phyloP scores from a whole-genome alignment of 2,329 filamentous ascomycete species.

The Scytalidium sp. region DNA sequence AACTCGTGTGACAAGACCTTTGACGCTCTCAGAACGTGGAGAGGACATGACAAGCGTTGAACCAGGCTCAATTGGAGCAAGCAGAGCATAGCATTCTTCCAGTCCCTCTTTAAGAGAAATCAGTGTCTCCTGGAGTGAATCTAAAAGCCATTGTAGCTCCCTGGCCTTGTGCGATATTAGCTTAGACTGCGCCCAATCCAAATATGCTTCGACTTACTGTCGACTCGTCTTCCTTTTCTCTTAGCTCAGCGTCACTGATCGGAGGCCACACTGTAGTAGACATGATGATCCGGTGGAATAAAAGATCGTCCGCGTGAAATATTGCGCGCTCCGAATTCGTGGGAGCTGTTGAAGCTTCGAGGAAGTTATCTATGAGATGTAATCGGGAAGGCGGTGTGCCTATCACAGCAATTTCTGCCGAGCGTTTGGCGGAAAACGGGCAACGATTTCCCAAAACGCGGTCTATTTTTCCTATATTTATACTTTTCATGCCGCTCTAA shows the following conservation, averaged over 20 bases:
- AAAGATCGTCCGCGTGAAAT: neutral
- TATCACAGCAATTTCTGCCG: neutral
- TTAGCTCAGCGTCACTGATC: constrained; percentile 19
- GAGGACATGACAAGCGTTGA: constrained; percentile 89
- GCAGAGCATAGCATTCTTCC: constrained; percentile 72
- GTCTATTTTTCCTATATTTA: too few species aligned
- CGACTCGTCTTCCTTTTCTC: constrained; percentile 26
- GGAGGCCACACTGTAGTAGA: constrained; percentile 24
- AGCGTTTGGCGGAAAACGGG: neutral
- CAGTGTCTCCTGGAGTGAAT: constrained; percentile 30
- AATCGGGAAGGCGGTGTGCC: constrained; percentile 5
- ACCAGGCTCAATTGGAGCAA: constrained; percentile 80
- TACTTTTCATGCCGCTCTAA: too few species aligned
- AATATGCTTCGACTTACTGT: constrained; percentile 15
- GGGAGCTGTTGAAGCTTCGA: neutral
- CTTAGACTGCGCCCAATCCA: constrained; percentile 1
- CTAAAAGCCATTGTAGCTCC: constrained; percentile 31
- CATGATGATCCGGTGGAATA: constrained; percentile 6
- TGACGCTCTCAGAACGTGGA: constrained; percentile 81
- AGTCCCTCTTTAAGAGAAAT: constrained; percentile 20
- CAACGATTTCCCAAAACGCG: neutral
- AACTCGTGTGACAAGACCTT: constrained; percentile 86
- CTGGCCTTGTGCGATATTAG: constrained; percentile 18
- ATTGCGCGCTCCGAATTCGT: too few species aligned
- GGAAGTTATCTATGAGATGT: neutral